A percentile compares a stretch with the other conserved stretches of the same genome.
Conservation (phyloP, 2,329 filamentous ascomycete genomes). For the Huntiella moniliformis region DNA sequence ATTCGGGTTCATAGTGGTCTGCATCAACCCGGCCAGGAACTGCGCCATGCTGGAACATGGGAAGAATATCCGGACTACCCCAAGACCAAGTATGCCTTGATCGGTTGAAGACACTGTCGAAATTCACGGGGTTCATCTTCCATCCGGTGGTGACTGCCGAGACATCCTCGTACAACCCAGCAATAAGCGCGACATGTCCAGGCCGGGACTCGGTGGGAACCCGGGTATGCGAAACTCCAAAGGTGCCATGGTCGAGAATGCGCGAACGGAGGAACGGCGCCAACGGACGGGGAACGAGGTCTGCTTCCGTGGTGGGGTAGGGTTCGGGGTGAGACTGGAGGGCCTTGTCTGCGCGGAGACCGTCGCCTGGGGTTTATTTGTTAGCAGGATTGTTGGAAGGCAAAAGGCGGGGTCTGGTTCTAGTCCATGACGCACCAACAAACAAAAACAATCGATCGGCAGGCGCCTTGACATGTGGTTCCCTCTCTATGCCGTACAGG, state of each 20-base stretch:
- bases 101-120: slow-evolving; percentile 96
- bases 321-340: slow-evolving; percentile 88
- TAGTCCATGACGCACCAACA: slow-evolving; percentile 44
- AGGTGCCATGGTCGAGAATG: slow-evolving; percentile 77
- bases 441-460: slow-evolving; percentile 83
- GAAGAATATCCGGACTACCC: slow-evolving; percentile 92
- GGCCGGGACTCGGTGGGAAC: slow-evolving; percentile 93
- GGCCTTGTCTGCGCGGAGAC: slow-evolving; percentile 89
- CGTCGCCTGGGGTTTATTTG: slow-evolving; percentile 44
- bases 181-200: slow-evolving; percentile 91
- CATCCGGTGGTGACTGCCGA: slow-evolving; percentile 93
- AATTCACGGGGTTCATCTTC: slow-evolving; percentile 96
- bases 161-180: slow-evolving; percentile 92
- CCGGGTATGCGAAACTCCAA: slow-evolving; percentile 90
- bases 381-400: slow-evolving; percentile 1
- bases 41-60: slow-evolving; percentile 93
- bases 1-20: slow-evolving; percentile 65
- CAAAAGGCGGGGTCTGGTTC: not conserved
- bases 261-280: slow-evolving; percentile 82
- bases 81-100: slow-evolving; percentile 97
- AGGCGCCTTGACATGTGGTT: slow-evolving; percentile 43
- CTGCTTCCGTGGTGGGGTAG: slow-evolving; percentile 45
- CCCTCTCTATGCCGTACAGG: slow-evolving; percentile 51
- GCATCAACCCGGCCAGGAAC: slow-evolving; percentile 72
- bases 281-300: slow-evolving; percentile 57